A percentile compares a stretch with the other conserved stretches of the same genome.
Evolutionary conservation across 1,284 basidiomycete genomes (phyloP).

Genomic region (Cryptococcus sp.): DNA sequence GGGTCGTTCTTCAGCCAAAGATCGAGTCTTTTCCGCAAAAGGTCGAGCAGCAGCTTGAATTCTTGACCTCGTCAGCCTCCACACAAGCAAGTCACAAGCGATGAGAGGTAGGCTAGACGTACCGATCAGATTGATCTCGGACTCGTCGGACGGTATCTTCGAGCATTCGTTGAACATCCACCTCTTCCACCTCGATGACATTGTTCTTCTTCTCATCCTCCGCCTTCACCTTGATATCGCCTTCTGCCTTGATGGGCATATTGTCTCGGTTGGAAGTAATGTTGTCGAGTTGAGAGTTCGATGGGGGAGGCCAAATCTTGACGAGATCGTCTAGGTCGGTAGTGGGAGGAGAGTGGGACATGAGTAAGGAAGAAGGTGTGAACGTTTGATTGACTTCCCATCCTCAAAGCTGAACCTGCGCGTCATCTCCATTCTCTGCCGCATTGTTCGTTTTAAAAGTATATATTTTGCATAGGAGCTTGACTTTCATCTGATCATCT

Average conservation of each 20-base stretch:
- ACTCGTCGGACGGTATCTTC: constrained; percentile 28
- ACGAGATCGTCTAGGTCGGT: constrained; percentile 2
- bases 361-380: background rate
- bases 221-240: background rate
- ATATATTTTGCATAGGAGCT: too few relatives aligned
- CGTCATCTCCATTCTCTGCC: too few relatives aligned
- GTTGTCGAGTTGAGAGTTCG: too few relatives aligned
- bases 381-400: background rate
- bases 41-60: constrained; percentile 28
- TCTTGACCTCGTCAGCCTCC: constrained; percentile 11
- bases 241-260: too few relatives aligned
- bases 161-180: constrained; percentile 13
- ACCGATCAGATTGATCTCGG: constrained; percentile 32
- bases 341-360: background rate
- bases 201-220: too few relatives aligned
- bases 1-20: constrained; percentile 31
- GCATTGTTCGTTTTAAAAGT: too few relatives aligned
- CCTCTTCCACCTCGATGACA: constrained; percentile 4
- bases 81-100: background rate
- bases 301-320: constrained; percentile 2
- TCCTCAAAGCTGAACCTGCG: too few relatives aligned
- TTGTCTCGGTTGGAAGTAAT: too few relatives aligned
- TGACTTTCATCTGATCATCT: too few relatives aligned
- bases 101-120: constrained; percentile 1
- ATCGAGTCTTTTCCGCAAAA: constrained; percentile 24